Base-by-base conservation (phyloP, 1,139 yeast species). In the Saccharomyces hybrid region DNA sequence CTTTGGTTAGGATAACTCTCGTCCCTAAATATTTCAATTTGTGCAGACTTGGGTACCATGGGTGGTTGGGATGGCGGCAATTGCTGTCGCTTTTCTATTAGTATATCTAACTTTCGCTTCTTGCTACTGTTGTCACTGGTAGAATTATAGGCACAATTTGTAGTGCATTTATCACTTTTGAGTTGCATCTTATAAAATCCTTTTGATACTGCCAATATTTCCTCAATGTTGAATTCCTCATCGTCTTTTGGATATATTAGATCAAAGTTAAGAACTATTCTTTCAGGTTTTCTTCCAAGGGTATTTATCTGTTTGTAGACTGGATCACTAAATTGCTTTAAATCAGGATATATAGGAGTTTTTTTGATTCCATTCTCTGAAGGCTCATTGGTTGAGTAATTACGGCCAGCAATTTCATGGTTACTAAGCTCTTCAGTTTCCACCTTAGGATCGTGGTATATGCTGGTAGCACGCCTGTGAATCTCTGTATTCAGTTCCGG, bases 221-320 rank as follows among this genome's bases (percentile, higher is more conserved):
- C 95, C 54, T 78, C 80, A 11, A 85, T 67, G 54, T 87, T 81
- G 55, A 69, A 74, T 57, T 79, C 84, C 53, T 81, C 84, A 9
- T 76, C 78, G 4, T 68, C 67, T 1, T 68, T 65, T 1, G 79
- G 76, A 65, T 82, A 78, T 42, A 88, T 63, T 32, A 85, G 70
- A 48, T 80, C 79, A 61, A 84, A 73, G 62, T 86, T 86, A 49
- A 86, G 73, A 57, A 81, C 80, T 20, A 87, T 78, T 51, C 75
- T 78, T 64, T 88, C 96, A 0, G 82, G 73, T 55, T 80, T 77
- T 61, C 84, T 84, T 0, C 88, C 89, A 0, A 81, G 78, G 32
- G 70, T 74, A 48, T 73, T 73, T n/a, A 84, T 73, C 0, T 79
- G 65, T 48, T 85, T 78, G 60, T 67, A 75, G 1, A 73, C 70